Evolutionary conservation across 2,329 filamentous ascomycete genomes (phyloP).

Genomic region (Ambrosiella xylebori): DNA sequence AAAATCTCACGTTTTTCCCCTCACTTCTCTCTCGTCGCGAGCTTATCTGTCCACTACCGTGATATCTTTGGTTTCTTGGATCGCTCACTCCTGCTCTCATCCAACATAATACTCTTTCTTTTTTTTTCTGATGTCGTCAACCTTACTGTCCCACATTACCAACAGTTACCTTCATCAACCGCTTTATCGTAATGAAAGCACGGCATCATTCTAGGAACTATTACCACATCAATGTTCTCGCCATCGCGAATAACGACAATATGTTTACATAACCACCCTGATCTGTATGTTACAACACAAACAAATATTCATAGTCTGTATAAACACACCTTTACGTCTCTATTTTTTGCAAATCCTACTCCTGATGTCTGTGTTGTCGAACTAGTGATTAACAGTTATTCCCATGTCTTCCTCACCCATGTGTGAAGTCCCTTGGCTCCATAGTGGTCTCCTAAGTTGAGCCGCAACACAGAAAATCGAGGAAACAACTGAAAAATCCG

Average conservation of each 20-base stretch:
- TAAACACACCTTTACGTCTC: neutral
- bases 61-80: neutral
- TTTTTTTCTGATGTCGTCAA: neutral
- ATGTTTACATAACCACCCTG: neutral
- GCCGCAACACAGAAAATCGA: neutral
- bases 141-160: neutral
- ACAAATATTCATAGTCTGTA: neutral
- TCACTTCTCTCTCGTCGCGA: neutral
- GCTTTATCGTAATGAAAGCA: neutral
- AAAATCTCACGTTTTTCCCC: neutral
- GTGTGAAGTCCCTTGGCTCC: neutral
- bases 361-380: no score
- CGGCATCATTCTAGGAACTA: neutral
- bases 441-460: slow-evolving; percentile 6
- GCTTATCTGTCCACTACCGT: neutral
- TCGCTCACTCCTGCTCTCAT: neutral
- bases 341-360: no score
- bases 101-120: neutral
- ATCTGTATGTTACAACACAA: neutral
- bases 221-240: neutral
- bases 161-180: neutral
- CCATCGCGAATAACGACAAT: neutral
- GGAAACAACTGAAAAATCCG: neutral
- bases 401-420: neutral
- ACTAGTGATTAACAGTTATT: neutral